Evolutionary conservation across 805 yeast genomes (phyloP), one percentile per base, ranked within the genome.

Genomic region (Saccharomyces mikatae): DNA sequence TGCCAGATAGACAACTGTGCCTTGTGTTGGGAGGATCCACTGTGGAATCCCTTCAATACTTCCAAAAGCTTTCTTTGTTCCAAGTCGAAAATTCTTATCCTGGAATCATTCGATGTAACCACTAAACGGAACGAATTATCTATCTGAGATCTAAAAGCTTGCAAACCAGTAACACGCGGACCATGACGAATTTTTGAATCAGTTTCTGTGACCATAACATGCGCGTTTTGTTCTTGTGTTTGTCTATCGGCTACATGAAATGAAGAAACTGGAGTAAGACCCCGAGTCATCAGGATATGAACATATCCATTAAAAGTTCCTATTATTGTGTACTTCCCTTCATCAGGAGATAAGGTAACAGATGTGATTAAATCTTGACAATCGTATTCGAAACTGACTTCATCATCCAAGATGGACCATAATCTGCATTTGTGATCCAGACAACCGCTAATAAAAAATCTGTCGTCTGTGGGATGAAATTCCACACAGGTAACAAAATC

Each of bases 381-480:
- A 49, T 84, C 84, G 51, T 78, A 75, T 59, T 81, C 77, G 64
- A 72, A 86, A 6, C 84, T 77, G 3, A 86, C 83, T 48, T 78
- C 78, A 44, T 77, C 75, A 54, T 91, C 97, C 50, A 90, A 74
- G 27, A 91, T 84, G 0, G 92, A 86, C 95, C 96, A 89, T 17
- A 91, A 68, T 53, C 95, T 72, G 21, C 88, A 76, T 26, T 79
- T 75, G 55, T 86, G 84, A 63, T 89, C 96, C 58, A 90, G 72
- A 51, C 92, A 86, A 6, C 96, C 92, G 59, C 90, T 83, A 2
- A 86, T 67, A 67, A 91, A 89, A 66, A 91, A 91, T 27, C 97
- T 71, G 65, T 91, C 97, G 70, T 91, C 97, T 1, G 74, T 73
- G 1, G 94, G 95, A 63, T 89, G 96, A 68, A 91, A 91, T 52